These are phyloP conservation scores for Kodamaea sp. DNA, from an alignment of 1,139 yeast species.

Conservation along the genomic window DNA sequence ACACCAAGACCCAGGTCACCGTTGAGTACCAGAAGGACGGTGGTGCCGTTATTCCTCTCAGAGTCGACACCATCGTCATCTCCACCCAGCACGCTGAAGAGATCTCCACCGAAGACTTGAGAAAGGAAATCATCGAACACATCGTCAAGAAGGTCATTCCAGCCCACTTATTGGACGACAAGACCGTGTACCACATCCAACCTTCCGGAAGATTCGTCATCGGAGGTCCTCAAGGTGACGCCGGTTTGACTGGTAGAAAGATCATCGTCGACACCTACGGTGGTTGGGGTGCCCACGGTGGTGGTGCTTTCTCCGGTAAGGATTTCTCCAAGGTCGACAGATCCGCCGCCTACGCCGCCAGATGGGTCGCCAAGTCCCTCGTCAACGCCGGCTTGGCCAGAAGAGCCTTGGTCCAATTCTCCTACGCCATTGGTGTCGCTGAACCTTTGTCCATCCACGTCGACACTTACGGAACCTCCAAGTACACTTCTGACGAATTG, in stretches of 20 bases:
- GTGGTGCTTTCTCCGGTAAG: slow-evolving; percentile 99
- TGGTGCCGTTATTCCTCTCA: slow-evolving; percentile 92
- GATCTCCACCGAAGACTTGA: slow-evolving; percentile 88
- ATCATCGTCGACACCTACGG: slow-evolving; percentile 99
- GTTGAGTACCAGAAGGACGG: slow-evolving; percentile 91
- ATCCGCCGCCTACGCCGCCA: slow-evolving; percentile 99
- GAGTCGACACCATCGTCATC: slow-evolving; percentile 97
- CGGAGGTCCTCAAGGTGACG: slow-evolving; percentile 99
- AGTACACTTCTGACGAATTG: slow-evolving; percentile 83
- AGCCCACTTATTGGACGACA: slow-evolving; percentile 84
- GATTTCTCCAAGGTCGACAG: slow-evolving; percentile 99
- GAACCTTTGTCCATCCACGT: slow-evolving; percentile 98
- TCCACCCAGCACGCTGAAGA: slow-evolving; percentile 98
- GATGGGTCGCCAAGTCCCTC: slow-evolving; percentile 99
- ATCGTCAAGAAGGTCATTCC: slow-evolving; percentile 92
- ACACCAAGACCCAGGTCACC: slow-evolving; percentile 99
- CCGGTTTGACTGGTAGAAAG: slow-evolving; percentile 99
- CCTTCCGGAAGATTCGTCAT: slow-evolving; percentile 99
- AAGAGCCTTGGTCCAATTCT: slow-evolving; percentile 97
- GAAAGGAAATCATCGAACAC: slow-evolving; percentile 73
- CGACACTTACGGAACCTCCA: slow-evolving; percentile 97
- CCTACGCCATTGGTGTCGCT: slow-evolving; percentile 99
- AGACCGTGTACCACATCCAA: slow-evolving; percentile 96
- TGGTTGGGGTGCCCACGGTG: slow-evolving; percentile 99
- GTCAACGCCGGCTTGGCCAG: slow-evolving; percentile 93